These are phyloP conservation scores for Talaromyces rugulosus DNA, from an alignment of 2,329 filamentous ascomycete species.

Conservation along the genomic window DNA sequence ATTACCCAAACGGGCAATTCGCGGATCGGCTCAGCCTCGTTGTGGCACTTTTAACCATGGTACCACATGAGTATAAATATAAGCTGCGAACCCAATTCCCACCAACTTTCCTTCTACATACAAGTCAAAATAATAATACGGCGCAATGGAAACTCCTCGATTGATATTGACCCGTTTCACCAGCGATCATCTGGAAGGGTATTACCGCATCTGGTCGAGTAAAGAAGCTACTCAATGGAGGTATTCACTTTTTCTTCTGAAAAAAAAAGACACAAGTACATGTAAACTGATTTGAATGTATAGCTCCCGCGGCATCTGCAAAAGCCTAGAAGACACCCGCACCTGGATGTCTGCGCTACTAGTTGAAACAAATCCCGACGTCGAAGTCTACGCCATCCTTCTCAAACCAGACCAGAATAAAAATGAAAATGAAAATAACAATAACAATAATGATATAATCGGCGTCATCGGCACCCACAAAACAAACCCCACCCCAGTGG, in stretches of 20 bases:
- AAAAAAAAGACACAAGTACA: not conserved
- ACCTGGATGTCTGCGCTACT: slow-evolving; percentile 11
- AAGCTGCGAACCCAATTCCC: not conserved
- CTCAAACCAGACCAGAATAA: not conserved
- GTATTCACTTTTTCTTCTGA: not conserved
- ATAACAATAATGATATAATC: not conserved
- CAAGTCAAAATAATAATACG: not conserved
- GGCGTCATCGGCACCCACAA: slow-evolving; percentile 5
- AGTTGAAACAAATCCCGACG: slow-evolving; percentile 9
- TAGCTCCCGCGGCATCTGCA: slow-evolving; percentile 8
- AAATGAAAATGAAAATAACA: not conserved
- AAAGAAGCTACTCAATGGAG: not conserved
- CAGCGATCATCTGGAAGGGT: not conserved
- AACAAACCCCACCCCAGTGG: not conserved
- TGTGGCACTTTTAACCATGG: not conserved
- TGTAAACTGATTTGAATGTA: not conserved
- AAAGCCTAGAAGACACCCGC: slow-evolving; percentile 11
- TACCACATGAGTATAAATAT: not conserved
- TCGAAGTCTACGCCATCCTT: slow-evolving; percentile 13
- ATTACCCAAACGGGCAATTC: not conserved
- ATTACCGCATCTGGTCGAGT: not conserved
- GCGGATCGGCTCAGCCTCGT: not conserved
- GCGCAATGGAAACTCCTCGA: not conserved
- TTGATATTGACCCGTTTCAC: not conserved
- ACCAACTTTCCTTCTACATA: not conserved